Evolutionary conservation across 257 asterid species (phyloP).

Genomic region (Henckelia pumila): DNA sequence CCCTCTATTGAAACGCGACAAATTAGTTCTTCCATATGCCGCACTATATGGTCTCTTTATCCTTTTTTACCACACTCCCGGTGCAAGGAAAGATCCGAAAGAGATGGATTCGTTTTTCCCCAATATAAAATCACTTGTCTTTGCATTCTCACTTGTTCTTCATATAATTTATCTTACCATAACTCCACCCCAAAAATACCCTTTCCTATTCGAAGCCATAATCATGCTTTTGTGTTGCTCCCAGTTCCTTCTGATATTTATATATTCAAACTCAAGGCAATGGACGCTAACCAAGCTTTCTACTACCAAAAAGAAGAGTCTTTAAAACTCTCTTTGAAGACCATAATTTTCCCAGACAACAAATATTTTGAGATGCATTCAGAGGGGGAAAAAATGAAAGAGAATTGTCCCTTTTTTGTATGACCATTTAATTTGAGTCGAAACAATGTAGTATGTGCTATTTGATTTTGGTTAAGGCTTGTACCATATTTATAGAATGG

Average conservation of each 20-base stretch:
- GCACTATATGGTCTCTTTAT: slow-evolving; percentile 66
- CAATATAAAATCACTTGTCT: slow-evolving; percentile 36
- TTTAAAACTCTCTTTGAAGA: slow-evolving; percentile 33
- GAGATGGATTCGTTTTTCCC: slow-evolving; percentile 28
- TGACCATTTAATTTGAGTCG: too few species aligned
- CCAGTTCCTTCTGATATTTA: slow-evolving; percentile 51
- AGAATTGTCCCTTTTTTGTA: too few species aligned
- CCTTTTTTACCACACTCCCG: slow-evolving; percentile 63
- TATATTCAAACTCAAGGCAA: slow-evolving; percentile 61
- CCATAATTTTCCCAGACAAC: background rate
- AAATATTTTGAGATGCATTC: background rate
- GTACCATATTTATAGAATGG: too few species aligned
- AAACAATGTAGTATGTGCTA: too few species aligned
- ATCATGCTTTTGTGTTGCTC: slow-evolving; percentile 86
- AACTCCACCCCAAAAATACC: slow-evolving; percentile 77
- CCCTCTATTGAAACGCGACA: slow-evolving; percentile 84
- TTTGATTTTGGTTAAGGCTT: too few species aligned
- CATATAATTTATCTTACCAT: slow-evolving; percentile 62
- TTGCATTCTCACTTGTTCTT: slow-evolving; percentile 52
- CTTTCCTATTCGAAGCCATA: slow-evolving; percentile 79
- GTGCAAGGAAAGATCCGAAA: slow-evolving; percentile 51
- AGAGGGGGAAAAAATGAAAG: background rate
- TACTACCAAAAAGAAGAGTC: slow-evolving; percentile 47
- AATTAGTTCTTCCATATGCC: slow-evolving; percentile 58
- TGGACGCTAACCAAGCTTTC: slow-evolving; percentile 49